Evolutionary conservation across 2,329 filamentous ascomycete genomes (phyloP).

Genomic region (Neopestalotiopsis sp.): DNA sequence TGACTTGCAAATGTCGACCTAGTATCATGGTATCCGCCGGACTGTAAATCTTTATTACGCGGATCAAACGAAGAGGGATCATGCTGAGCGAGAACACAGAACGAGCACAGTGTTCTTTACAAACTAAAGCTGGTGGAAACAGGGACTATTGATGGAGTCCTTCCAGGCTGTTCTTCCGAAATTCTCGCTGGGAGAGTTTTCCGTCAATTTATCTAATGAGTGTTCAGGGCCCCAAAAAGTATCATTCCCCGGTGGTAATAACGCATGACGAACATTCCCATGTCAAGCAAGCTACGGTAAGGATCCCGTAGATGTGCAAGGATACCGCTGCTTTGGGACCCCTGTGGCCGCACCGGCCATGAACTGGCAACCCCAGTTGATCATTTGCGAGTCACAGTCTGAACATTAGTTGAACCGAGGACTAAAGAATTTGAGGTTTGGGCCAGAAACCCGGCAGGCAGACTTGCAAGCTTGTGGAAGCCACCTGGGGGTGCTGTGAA

Average conservation of each 20-base stretch:
- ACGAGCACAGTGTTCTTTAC: not conserved
- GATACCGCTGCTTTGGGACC: not conserved
- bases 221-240: not conserved
- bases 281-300: not conserved
- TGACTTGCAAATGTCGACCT: not conserved
- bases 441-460: no score
- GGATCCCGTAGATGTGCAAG: constrained; percentile 11
- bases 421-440: no score
- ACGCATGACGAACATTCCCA: constrained; percentile 5
- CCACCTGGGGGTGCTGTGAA: no score
- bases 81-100: not conserved
- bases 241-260: not conserved
- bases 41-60: not conserved
- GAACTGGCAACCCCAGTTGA: not conserved
- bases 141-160: not conserved
- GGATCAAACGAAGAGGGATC: not conserved
- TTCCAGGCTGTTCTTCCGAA: not conserved
- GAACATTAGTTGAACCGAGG: no score
- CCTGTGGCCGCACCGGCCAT: not conserved
- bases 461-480: no score
- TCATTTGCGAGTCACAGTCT: not conserved
- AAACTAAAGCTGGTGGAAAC: not conserved
- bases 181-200: not conserved
- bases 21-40: not conserved
- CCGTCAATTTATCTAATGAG: not conserved